Evolutionary conservation across 1,284 basidiomycete genomes (phyloP).

Genomic region (Rhodotorula sp.): DNA sequence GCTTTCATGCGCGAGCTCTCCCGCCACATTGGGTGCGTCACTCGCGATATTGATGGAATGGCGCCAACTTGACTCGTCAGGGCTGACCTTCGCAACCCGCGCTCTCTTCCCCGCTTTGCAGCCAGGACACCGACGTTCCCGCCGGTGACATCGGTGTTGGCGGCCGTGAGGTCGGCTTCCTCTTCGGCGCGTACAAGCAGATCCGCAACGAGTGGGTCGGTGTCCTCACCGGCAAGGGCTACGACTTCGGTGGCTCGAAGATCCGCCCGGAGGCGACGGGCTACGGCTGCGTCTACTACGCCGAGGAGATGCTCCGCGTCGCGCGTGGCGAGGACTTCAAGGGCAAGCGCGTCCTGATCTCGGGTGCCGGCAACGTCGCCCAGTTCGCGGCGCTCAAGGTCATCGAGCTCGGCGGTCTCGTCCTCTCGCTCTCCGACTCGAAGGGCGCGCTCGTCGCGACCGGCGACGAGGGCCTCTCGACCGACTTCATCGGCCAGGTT

Average conservation of each 20-base stretch:
- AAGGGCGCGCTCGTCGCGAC: constrained; percentile 68
- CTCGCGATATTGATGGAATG: constrained; percentile 40
- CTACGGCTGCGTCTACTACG: constrained; percentile 58
- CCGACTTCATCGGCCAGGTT: constrained; percentile 62
- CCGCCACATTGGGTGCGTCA: constrained; percentile 60
- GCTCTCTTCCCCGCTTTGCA: background rate
- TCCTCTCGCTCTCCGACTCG: constrained; percentile 77
- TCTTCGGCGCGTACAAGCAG: constrained; percentile 65
- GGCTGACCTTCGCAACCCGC: constrained; percentile 34
- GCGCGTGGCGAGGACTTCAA: constrained; percentile 52
- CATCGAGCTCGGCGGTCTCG: constrained; percentile 73
- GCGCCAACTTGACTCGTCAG: background rate
- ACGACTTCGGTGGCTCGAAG: constrained; percentile 70
- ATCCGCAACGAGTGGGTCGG: constrained; percentile 74
- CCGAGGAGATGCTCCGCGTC: constrained; percentile 37
- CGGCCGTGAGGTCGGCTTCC: constrained; percentile 59
- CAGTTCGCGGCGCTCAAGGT: constrained; percentile 74
- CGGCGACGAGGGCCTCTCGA: constrained; percentile 61
- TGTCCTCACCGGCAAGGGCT: constrained; percentile 75
- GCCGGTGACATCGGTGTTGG: constrained; percentile 74
- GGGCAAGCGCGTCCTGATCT: constrained; percentile 68
- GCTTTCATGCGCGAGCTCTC: constrained; percentile 74
- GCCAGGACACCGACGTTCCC: constrained; percentile 71
- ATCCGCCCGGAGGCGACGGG: constrained; percentile 65
- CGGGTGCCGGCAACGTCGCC: constrained; percentile 55